phyloP scores from a whole-genome alignment of 1,284 basidiomycete genomes.

The Melanopsichium pennsylvanicum region DNA sequence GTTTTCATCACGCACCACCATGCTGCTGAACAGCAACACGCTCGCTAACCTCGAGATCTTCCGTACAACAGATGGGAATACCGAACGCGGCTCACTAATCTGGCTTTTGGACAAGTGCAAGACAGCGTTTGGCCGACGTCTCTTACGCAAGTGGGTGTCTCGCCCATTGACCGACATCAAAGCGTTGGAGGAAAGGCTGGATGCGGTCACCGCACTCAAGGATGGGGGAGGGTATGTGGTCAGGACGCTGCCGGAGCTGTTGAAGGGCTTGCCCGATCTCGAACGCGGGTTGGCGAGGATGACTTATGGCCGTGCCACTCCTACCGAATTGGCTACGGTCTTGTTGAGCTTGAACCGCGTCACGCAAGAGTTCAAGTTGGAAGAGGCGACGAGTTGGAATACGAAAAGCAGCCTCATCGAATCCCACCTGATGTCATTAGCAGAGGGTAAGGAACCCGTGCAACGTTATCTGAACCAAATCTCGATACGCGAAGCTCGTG shows the following conservation, averaged over 20 bases:
- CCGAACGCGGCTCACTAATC: constrained; percentile 78
- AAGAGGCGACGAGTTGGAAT: constrained; percentile 44
- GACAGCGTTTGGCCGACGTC: constrained; percentile 85
- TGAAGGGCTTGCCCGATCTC: constrained; percentile 77
- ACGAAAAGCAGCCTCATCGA: constrained; percentile 72
- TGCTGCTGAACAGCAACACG: constrained; percentile 89
- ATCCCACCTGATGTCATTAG: constrained; percentile 75
- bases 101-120: constrained; percentile 83
- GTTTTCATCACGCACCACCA: constrained; percentile 78
- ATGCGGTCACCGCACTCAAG: constrained; percentile 84
- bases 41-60: constrained; percentile 75
- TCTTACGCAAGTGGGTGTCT: constrained; percentile 86
- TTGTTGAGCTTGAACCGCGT: constrained; percentile 80
- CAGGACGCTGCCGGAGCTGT: constrained; percentile 74
- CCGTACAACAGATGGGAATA: constrained; percentile 72
- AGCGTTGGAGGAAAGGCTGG: constrained; percentile 75
- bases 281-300: constrained; percentile 86
- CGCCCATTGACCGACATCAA: constrained; percentile 79
- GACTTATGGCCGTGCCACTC: constrained; percentile 83
- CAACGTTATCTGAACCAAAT: constrained; percentile 70
- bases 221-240: constrained; percentile 68
- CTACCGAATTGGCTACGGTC: constrained; percentile 81
- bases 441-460: constrained; percentile 73
- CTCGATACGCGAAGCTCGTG: constrained; percentile 74
- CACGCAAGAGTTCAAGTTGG: constrained; percentile 73